Conservation (phyloP, 805 yeast species). For the Kregervanrija fluxuum region DNA sequence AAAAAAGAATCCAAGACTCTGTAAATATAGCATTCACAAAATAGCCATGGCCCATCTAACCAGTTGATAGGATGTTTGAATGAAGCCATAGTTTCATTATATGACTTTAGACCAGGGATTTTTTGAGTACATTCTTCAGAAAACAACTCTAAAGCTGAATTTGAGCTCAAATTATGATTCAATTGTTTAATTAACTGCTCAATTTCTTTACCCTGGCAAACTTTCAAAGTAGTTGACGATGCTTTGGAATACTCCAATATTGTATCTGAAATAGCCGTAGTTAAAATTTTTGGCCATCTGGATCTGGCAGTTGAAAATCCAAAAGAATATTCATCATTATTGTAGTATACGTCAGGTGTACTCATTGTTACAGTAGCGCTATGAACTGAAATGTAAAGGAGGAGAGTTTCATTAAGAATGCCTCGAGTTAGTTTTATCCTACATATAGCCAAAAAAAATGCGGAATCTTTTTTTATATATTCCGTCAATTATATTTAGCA, state of each 20-base stretch:
- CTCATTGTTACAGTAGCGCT: no score
- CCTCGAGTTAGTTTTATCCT: no score
- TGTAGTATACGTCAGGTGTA: conserved; percentile 45
- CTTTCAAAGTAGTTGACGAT: conserved; percentile 14
- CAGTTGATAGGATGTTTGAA: conserved; percentile 43
- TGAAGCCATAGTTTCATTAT: conserved; percentile 46
- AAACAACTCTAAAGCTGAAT: conserved; percentile 36
- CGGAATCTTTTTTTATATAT: neutral
- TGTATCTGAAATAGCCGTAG: conserved; percentile 61
- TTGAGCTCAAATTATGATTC: conserved; percentile 36
- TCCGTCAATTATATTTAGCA: no score
- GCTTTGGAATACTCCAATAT: conserved; percentile 5
- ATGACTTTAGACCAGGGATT: conserved; percentile 44
- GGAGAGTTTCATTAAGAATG: no score
- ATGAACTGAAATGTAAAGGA: no score
- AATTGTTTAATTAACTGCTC: conserved; percentile 34
- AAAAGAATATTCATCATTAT: conserved; percentile 68
- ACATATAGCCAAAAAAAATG: neutral
- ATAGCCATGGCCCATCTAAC: conserved; percentile 88
- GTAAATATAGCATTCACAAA: conserved; percentile 78
- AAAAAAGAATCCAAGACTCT: conserved; percentile 48
- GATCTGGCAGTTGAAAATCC: conserved; percentile 70
- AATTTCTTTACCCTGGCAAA: conserved; percentile 42
- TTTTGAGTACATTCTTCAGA: conserved; percentile 16
- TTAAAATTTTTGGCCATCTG: conserved; percentile 84